Conservation (phyloP, 768 basidiomycete genomes). For the Boletus subcaerulescens region DNA sequence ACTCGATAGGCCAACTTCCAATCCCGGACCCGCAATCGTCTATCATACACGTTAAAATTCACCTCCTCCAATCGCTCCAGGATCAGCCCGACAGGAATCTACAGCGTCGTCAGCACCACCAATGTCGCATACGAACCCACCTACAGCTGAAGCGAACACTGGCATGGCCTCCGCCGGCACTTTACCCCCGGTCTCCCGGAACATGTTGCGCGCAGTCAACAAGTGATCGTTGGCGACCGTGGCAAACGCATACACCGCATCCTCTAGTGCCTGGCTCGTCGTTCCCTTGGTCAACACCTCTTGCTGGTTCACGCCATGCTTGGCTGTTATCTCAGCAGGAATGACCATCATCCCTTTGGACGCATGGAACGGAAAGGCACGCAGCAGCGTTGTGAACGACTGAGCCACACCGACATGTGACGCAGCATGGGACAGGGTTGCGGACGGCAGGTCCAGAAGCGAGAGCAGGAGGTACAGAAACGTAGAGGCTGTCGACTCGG, state of each 20-base stretch:
- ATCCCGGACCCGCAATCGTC: slow-evolving; percentile 59
- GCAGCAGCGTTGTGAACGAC: slow-evolving; percentile 66
- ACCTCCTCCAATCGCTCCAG: slow-evolving; percentile 63
- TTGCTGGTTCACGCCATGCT: slow-evolving; percentile 75
- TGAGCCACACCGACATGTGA: slow-evolving; percentile 80
- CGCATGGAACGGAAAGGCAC: slow-evolving; percentile 76
- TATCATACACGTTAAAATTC: slow-evolving; percentile 71
- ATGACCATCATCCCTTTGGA: slow-evolving; percentile 69
- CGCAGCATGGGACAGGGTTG: slow-evolving; percentile 67
- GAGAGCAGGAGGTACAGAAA: slow-evolving; percentile 75
- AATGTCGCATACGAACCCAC: slow-evolving; percentile 28
- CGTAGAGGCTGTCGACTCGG: slow-evolving; percentile 78
- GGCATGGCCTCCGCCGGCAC: slow-evolving; percentile 63
- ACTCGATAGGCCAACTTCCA: slow-evolving; percentile 80
- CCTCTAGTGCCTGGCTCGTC: slow-evolving; percentile 58
- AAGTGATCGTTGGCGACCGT: slow-evolving; percentile 79
- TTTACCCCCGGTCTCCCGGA: slow-evolving; percentile 49
- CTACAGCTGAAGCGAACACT: slow-evolving; percentile 67
- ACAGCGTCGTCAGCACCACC: slow-evolving; percentile 4
- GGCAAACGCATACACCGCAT: slow-evolving; percentile 83
- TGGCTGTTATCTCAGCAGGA: slow-evolving; percentile 79
- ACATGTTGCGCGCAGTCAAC: slow-evolving; percentile 68
- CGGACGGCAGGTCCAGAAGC: slow-evolving; percentile 54
- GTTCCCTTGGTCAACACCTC: slow-evolving; percentile 63
- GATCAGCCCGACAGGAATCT: slow-evolving; percentile 70